Evolutionary conservation across 2,329 filamentous ascomycete genomes (phyloP).

Genomic region (Aulographum hederae): DNA sequence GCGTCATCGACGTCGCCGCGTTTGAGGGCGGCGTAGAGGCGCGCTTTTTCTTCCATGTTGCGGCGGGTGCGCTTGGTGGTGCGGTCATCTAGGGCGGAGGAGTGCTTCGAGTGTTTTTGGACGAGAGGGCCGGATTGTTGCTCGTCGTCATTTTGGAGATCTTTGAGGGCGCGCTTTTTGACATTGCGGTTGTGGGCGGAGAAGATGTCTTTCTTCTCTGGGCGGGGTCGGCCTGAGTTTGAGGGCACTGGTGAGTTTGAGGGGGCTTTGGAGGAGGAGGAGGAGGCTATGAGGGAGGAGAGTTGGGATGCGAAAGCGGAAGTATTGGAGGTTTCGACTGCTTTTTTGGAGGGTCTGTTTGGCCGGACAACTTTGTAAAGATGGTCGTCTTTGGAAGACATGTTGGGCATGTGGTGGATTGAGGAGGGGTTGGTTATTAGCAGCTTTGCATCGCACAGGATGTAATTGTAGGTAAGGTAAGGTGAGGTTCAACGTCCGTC

Average conservation of each 20-base stretch:
- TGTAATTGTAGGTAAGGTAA: too few species aligned
- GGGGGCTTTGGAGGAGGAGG: conserved; percentile 22
- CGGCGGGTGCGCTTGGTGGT: conserved; percentile 49
- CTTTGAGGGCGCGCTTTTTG: conserved; percentile 43
- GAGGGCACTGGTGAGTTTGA: conserved; percentile 18
- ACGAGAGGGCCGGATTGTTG: conserved; percentile 37
- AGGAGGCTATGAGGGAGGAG: conserved; percentile 53
- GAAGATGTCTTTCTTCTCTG: conserved; percentile 53
- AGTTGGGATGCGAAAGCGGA: conserved; percentile 82
- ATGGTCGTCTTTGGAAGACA: conserved; percentile 33
- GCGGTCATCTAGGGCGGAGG: conserved; percentile 39
- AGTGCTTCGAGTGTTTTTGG: conserved; percentile 45
- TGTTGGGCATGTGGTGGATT: too few species aligned
- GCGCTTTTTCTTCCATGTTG: conserved; percentile 79
- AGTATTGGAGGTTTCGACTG: conserved; percentile 49
- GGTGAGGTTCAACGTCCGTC: too few species aligned
- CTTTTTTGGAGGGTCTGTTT: conserved; percentile 44
- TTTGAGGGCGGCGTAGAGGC: conserved; percentile 78
- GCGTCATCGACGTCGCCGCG: conserved; percentile 56
- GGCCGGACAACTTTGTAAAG: conserved; percentile 61
- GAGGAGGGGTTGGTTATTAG: too few species aligned
- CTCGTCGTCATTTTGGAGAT: conserved; percentile 35
- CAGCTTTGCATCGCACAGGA: too few species aligned
- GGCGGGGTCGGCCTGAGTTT: conserved; percentile 30
- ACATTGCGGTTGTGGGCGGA: conserved; percentile 43